Evolutionary conservation across 106 monocot species (phyloP).

Genomic region (Dendrobium officinale): DNA sequence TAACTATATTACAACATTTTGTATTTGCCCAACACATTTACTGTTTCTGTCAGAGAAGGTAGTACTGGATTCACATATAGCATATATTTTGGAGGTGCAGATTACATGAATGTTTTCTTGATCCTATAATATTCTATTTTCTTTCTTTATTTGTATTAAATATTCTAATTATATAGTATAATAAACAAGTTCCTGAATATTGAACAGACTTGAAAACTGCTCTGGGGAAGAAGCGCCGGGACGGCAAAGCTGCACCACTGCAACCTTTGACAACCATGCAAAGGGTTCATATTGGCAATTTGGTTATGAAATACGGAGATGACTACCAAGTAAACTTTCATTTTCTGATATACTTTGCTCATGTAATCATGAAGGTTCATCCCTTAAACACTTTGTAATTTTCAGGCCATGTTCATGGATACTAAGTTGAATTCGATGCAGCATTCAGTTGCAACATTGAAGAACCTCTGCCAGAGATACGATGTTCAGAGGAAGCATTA

Average conservation of each 20-base stretch:
- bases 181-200: not conserved
- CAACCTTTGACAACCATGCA: conserved; percentile 65
- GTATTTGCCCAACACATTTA: not conserved
- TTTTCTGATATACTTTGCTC: not conserved
- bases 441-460: conserved; percentile 46
- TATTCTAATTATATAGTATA: not conserved
- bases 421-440: conserved; percentile 65
- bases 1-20: not conserved
- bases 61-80: not conserved
- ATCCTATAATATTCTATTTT: not conserved
- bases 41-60: not conserved
- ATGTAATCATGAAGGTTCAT: too few species aligned
- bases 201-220: conserved; percentile 59
- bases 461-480: conserved; percentile 56
- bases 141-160: not conserved
- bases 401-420: conserved; percentile 75
- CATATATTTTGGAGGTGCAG: not conserved
- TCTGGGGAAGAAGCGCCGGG: conserved; percentile 76
- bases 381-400: not conserved
- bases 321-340: conserved; percentile 57
- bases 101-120: not conserved
- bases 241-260: conserved; percentile 59
- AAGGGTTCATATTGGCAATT: conserved; percentile 46
- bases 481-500: not conserved
- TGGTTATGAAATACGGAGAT: conserved; percentile 75